A percentile compares a stretch with the other conserved stretches of the same genome.
These are phyloP conservation scores for Hypericum perforatum DNA, from an alignment of 345 rosid species.

Conservation along the genomic window DNA sequence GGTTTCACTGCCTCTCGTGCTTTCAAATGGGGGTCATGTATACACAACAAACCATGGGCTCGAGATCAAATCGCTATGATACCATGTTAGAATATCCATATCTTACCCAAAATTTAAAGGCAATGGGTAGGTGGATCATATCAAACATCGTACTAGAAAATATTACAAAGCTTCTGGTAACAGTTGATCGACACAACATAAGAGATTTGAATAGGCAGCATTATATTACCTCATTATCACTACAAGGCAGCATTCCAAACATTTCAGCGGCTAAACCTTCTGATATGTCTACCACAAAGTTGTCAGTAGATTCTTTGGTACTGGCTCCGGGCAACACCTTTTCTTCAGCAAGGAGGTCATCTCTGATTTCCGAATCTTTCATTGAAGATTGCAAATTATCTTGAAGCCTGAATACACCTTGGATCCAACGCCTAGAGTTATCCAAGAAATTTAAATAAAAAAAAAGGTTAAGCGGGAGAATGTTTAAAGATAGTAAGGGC, in stretches of 20 bases:
- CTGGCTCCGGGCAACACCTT: conserved; percentile 14
- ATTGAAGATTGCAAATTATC: conserved; percentile 13
- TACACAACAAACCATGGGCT: too few species aligned
- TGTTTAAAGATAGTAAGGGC: too few species aligned
- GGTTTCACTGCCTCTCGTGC: too few species aligned
- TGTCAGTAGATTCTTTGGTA: conserved; percentile 16
- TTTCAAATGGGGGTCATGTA: too few species aligned
- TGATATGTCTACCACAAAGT: conserved; percentile 56
- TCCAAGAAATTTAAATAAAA: conserved; percentile 3
- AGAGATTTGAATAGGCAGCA: background rate
- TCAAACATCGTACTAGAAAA: too few species aligned
- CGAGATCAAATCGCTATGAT: too few species aligned
- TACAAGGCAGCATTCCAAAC: conserved; percentile 55
- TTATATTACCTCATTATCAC: conserved; percentile 43
- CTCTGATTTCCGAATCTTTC: conserved; percentile 17
- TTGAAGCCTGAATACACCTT: conserved; percentile 57
- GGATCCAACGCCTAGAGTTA: conserved; percentile 71
- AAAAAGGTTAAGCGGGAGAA: too few species aligned
- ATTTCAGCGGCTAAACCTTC: conserved; percentile 69
- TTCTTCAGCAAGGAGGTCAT: conserved; percentile 19
- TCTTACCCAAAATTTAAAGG: too few species aligned
- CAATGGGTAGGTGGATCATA: too few species aligned
- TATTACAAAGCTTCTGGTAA: background rate
- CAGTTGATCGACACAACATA: background rate
- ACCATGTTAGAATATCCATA: too few species aligned